Percentiles rank a stretch among this genome's conserved stretches.
Evolutionary conservation across 2,329 filamentous ascomycete species (phyloP).

Genomic region (Cladosporium sp.): DNA sequence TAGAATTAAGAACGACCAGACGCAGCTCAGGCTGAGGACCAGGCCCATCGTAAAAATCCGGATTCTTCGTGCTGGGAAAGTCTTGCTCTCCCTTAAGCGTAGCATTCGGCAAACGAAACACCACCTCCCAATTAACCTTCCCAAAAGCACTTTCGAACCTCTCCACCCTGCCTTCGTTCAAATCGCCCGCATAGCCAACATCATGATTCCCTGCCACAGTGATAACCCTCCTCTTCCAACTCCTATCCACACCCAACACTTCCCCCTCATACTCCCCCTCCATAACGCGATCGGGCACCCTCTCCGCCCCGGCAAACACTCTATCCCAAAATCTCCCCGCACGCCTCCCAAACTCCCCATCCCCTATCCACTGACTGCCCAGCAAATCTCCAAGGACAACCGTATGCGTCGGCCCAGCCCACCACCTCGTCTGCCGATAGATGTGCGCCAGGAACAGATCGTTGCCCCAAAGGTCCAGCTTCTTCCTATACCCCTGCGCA

Average conservation of each 20-base stretch:
- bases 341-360: slow-evolving; percentile 75
- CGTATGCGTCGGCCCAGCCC: slow-evolving; percentile 79
- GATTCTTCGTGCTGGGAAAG: neutral
- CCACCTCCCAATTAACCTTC: slow-evolving; percentile 83
- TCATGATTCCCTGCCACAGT: slow-evolving; percentile 96
- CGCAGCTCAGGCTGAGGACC: slow-evolving; percentile 61
- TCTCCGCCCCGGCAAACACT: slow-evolving; percentile 60
- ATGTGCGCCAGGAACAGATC: slow-evolving; percentile 94
- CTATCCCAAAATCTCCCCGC: slow-evolving; percentile 74
- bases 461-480: slow-evolving; percentile 85
- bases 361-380: slow-evolving; percentile 90
- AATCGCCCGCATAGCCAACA: slow-evolving; percentile 90
- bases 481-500: slow-evolving; percentile 67
- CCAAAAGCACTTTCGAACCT: slow-evolving; percentile 86
- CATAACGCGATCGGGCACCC: slow-evolving; percentile 26
- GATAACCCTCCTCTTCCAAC: slow-evolving; percentile 74
- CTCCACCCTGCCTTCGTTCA: slow-evolving; percentile 68
- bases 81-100: slow-evolving; percentile 13
- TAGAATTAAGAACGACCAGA: slow-evolving; percentile 81
- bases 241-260: slow-evolving; percentile 41
- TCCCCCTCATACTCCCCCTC: slow-evolving; percentile 33
- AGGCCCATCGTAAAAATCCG: slow-evolving; percentile 7
- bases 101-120: slow-evolving; percentile 49
- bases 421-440: slow-evolving; percentile 79
- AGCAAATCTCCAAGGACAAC: slow-evolving; percentile 86